Conservation (phyloP, 345 rosid genomes). For the Raphanus raphanistrum region DNA sequence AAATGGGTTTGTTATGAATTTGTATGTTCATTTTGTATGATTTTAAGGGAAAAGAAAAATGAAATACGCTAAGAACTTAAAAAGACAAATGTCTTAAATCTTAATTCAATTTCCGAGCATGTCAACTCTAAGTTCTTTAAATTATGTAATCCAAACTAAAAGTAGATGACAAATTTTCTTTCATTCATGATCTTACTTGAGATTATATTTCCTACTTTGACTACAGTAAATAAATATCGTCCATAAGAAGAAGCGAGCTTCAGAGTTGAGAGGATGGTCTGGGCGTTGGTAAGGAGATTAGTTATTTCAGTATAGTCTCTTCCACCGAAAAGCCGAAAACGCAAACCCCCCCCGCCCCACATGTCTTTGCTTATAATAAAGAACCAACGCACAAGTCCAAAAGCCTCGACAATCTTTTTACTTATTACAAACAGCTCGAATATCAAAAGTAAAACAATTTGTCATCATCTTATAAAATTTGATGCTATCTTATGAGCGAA, state of each 20-base stretch:
- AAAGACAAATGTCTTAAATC: too few species aligned
- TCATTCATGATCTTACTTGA: not conserved
- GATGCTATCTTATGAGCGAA: too few species aligned
- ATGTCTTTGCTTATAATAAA: conserved; percentile 13
- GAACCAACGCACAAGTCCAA: conserved; percentile 13
- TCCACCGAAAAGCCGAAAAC: conserved; percentile 28
- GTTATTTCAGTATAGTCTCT: not conserved
- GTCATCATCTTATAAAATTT: not conserved
- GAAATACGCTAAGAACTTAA: too few species aligned
- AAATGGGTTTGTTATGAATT: too few species aligned
- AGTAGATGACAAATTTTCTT: too few species aligned
- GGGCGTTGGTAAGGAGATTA: too few species aligned
- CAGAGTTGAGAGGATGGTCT: not conserved
- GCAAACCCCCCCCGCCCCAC: conserved; percentile 2
- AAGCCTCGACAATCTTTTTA: not conserved
- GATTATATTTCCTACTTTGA: not conserved
- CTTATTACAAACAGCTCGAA: not conserved
- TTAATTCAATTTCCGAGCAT: too few species aligned
- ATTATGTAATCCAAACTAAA: too few species aligned
- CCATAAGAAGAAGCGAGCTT: not conserved
- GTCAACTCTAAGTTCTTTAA: too few species aligned
- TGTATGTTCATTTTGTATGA: too few species aligned
- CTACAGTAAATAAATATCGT: not conserved
- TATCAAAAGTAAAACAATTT: conserved; percentile 15
- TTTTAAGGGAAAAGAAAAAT: too few species aligned